Percentiles rank a stretch among this genome's conserved stretches.
Evolutionary conservation across 73 alveolate genomes (phyloP).

Genomic region (Paramecium biaurelia): DNA sequence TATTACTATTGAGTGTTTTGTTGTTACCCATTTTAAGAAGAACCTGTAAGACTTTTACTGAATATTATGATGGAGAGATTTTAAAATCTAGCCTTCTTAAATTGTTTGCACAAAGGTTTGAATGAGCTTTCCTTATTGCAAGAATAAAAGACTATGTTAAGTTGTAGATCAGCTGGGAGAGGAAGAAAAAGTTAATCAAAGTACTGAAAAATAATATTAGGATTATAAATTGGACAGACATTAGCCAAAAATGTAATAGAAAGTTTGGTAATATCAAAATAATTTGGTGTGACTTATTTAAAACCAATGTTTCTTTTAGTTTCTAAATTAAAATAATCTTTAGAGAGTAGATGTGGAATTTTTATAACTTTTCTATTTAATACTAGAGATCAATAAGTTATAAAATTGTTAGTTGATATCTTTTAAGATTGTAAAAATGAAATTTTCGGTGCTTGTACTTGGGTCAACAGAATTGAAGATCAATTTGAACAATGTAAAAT

Average conservation of each 20-base stretch:
- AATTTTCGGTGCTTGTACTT: neutral
- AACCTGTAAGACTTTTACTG: neutral
- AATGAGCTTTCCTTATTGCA: neutral
- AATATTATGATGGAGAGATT: constrained; percentile 2
- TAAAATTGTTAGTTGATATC: neutral
- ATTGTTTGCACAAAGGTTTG: neutral
- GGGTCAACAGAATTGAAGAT: constrained; percentile 41
- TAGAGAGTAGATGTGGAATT: constrained; percentile 3
- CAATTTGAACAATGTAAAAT: neutral
- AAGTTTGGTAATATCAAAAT: neutral
- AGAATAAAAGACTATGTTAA: neutral
- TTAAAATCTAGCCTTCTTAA: neutral
- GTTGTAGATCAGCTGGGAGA: constrained; percentile 5
- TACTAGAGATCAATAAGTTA: neutral
- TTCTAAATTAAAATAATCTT: neutral
- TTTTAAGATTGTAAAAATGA: constrained; percentile 24
- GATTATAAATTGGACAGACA: neutral
- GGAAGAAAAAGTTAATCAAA: neutral
- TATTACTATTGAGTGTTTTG: neutral
- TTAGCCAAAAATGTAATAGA: neutral
- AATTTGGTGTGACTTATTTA: neutral
- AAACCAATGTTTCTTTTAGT: neutral
- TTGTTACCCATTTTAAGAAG: constrained; percentile 24
- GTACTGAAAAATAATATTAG: neutral
- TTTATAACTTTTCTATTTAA: neutral